Conservation (phyloP, 2,329 filamentous ascomycete species). For the Hawksworthiomyces lignivorus region DNA sequence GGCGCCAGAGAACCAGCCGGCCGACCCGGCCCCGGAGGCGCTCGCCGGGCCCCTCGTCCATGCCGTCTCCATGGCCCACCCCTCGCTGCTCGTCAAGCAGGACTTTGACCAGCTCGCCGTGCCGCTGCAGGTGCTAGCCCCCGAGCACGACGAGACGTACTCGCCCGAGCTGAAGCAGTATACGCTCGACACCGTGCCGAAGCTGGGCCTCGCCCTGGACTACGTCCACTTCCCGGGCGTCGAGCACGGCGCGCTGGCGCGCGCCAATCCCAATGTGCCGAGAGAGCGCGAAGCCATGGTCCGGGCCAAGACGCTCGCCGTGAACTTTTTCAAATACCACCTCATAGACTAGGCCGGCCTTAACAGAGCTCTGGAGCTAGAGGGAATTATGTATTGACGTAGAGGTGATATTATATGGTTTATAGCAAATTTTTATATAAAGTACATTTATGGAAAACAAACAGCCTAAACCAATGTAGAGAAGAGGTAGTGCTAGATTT, state of each 20-base stretch:
- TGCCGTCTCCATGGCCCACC: constrained; percentile 37
- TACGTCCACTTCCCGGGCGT: constrained; percentile 45
- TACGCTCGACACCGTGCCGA: constrained; percentile 30
- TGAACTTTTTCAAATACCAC: constrained; percentile 34
- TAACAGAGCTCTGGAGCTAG: too few species aligned
- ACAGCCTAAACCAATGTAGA: too few species aligned
- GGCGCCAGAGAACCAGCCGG: constrained; percentile 19
- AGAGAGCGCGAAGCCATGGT: constrained; percentile 37
- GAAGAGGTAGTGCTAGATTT: too few species aligned
- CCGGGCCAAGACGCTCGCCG: constrained; percentile 38
- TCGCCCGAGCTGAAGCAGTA: constrained; percentile 31
- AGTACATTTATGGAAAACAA: too few species aligned
- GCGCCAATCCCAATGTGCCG: constrained; percentile 31
- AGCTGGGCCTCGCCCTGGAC: constrained; percentile 33
- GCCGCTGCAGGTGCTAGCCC: too few species aligned
- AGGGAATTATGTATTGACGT: too few species aligned
- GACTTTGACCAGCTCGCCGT: constrained; percentile 40
- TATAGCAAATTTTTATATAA: too few species aligned
- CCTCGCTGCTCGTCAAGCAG: constrained; percentile 30
- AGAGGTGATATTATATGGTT: too few species aligned
- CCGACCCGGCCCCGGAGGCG: constrained; percentile 2
- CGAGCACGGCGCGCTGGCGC: constrained; percentile 35
- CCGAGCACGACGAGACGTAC: too few species aligned
- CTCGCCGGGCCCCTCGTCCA: constrained; percentile 33
- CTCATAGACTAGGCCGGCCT: too few species aligned